A percentile compares a stretch with the other conserved stretches of the same genome.
These are phyloP conservation scores for Rhynchosporium secalis DNA, from an alignment of 2,329 filamentous ascomycete species.

Conservation along the genomic window DNA sequence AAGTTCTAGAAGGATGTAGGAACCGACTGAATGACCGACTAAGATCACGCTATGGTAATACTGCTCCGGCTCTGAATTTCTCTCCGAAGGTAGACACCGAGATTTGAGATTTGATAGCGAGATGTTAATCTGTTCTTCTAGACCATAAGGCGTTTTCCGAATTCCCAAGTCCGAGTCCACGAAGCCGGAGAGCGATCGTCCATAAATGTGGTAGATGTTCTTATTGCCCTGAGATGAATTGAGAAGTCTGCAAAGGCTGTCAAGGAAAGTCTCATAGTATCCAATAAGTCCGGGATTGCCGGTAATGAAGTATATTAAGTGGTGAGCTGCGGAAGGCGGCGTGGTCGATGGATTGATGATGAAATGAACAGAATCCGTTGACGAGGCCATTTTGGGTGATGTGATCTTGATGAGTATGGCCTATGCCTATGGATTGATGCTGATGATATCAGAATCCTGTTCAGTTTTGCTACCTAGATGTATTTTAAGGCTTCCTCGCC, in stretches of 20 bases:
- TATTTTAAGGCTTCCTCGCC: too few relatives aligned
- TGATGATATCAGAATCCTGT: too few relatives aligned
- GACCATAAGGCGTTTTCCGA: constrained; percentile 42
- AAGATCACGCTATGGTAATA: constrained; percentile 62
- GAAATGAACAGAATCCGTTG: constrained; percentile 15
- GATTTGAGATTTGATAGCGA: constrained; percentile 26
- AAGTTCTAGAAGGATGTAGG: constrained; percentile 70
- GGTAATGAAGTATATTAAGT: constrained; percentile 69
- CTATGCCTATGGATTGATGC: not conserved
- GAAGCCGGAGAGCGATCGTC: constrained; percentile 58
- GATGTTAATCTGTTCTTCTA: constrained; percentile 53
- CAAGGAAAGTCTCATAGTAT: constrained; percentile 71
- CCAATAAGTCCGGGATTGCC: constrained; percentile 76
- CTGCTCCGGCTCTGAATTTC: constrained; percentile 37
- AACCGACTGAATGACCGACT: constrained; percentile 73
- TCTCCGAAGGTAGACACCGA: constrained; percentile 31
- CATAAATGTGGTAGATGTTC: constrained; percentile 50
- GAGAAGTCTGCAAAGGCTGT: constrained; percentile 55
- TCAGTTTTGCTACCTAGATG: not conserved
- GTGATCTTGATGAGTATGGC: not conserved
- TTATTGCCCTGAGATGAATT: constrained; percentile 42
- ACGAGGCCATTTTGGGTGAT: not conserved
- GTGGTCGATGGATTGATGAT: constrained; percentile 25
- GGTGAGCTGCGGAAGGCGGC: constrained; percentile 22
- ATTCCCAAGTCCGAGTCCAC: constrained; percentile 52